A percentile compares a stretch with the other conserved stretches of the same genome.
Evolutionary conservation across 129 eudicot species (phyloP).

Genomic region (Chrysanthemum seticuspe): DNA sequence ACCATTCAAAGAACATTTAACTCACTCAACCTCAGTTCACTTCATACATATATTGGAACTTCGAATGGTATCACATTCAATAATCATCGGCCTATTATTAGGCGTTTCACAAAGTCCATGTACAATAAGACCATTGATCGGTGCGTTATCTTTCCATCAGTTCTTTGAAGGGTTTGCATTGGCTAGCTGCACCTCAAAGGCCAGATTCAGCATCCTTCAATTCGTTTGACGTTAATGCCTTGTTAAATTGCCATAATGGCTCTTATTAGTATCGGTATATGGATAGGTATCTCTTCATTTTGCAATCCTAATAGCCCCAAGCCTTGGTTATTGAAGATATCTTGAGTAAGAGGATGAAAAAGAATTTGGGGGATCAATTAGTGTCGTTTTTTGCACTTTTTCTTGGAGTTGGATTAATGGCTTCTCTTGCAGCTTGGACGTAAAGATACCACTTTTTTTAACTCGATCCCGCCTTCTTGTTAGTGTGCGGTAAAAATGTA

Average conservation of each 20-base stretch:
- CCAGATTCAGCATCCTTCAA: conserved; percentile 36
- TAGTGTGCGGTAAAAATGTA: background rate
- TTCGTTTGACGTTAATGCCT: conserved; percentile 54
- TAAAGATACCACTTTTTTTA: conserved; percentile 18
- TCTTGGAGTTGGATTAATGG: conserved; percentile 82
- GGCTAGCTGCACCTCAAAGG: conserved; percentile 82
- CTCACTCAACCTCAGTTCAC: background rate
- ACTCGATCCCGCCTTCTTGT: background rate
- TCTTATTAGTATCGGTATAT: conserved; percentile 58
- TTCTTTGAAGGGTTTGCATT: conserved; percentile 85
- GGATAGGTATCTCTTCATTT: conserved; percentile 46
- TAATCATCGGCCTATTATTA: conserved; percentile 69
- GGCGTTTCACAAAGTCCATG: conserved; percentile 68
- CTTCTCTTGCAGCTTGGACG: conserved; percentile 78
- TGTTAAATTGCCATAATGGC: conserved; percentile 63
- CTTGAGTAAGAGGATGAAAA: conserved; percentile 83
- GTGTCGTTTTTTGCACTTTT: conserved; percentile 67
- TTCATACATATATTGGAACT: conserved; percentile 67
- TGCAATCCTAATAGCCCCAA: conserved; percentile 63
- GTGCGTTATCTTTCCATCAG: conserved; percentile 72
- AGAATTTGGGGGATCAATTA: conserved; percentile 64
- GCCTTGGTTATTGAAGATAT: conserved; percentile 70
- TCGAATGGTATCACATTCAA: conserved; percentile 79
- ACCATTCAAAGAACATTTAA: conserved; percentile 16
- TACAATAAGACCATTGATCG: conserved; percentile 60